Conservation (phyloP, 75 land plant genomes). For the Adiantum capillusveneris region DNA sequence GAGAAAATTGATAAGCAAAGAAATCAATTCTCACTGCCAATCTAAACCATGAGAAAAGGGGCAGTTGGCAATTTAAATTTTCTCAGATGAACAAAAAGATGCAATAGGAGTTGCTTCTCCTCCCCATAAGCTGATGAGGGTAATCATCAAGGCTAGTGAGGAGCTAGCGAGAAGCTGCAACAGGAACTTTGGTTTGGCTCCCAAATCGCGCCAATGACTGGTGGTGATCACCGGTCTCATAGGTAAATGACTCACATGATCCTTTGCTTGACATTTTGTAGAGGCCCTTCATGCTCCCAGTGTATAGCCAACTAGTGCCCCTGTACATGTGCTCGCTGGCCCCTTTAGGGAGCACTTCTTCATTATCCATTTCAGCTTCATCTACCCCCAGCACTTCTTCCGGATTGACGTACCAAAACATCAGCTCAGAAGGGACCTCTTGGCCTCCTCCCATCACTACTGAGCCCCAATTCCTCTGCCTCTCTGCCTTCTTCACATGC, state of each 20-base stretch:
- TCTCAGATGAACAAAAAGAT: too few relatives aligned
- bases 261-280: conserved; percentile 5
- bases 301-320: conserved; percentile 8
- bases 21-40: too few relatives aligned
- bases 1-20: too few relatives aligned
- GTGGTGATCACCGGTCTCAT: not conserved
- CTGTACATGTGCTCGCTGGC: conserved; percentile 10
- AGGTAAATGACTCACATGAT: not conserved
- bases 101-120: too few relatives aligned
- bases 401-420: conserved; percentile 29
- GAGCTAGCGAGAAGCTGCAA: too few relatives aligned
- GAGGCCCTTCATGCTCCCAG: conserved; percentile 2
- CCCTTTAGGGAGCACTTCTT: conserved; percentile 1
- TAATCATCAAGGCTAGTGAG: too few relatives aligned
- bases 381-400: conserved; percentile 16
- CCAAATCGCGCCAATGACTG: not conserved
- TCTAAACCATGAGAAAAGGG: too few relatives aligned
- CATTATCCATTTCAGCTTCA: conserved; percentile 5
- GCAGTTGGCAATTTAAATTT: too few relatives aligned
- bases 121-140: too few relatives aligned
- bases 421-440: conserved; percentile 8
- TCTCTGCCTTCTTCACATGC: conserved; percentile 40
- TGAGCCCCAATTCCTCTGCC: conserved; percentile 82
- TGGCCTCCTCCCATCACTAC: conserved; percentile 40
- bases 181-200: not conserved